A percentile compares a stretch with the other conserved stretches of the same genome.
These are phyloP conservation scores for Alopecurus myosuroides DNA, from an alignment of 176 grass and related monocot genomes.

Conservation along the genomic window DNA sequence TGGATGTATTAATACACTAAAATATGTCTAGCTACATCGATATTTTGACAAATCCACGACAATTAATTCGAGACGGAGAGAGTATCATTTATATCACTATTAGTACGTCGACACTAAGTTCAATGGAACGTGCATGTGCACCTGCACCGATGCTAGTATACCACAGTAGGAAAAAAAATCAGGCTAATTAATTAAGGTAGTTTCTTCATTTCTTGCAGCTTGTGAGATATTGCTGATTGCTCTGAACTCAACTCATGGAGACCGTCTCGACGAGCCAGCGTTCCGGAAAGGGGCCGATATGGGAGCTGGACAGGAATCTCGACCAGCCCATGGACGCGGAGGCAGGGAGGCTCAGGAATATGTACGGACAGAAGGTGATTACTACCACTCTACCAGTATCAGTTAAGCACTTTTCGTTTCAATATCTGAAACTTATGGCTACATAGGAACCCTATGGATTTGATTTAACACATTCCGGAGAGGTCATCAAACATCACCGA, in stretches of 20 bases:
- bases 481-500: neutral
- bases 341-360: constrained; percentile 55
- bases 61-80: too few relatives aligned
- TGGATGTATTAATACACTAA: too few relatives aligned
- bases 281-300: constrained; percentile 60
- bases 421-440: neutral
- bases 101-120: too few relatives aligned
- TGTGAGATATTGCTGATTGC: neutral
- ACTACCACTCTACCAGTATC: neutral
- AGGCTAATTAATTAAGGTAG: neutral
- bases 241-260: constrained; percentile 45
- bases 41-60: too few relatives aligned
- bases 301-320: constrained; percentile 72
- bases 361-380: constrained; percentile 89
- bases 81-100: too few relatives aligned
- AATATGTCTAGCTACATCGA: too few relatives aligned
- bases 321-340: constrained; percentile 93
- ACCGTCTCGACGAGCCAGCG: constrained; percentile 29
- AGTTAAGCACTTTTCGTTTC: neutral
- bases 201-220: constrained; percentile 16
- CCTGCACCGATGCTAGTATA: too few relatives aligned
- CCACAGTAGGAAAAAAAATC: too few relatives aligned
- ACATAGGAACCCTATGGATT: neutral
- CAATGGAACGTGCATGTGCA: too few relatives aligned
- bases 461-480: neutral